Percentiles rank a stretch among this genome's conserved stretches.
Evolutionary conservation across 1,284 basidiomycete species (phyloP).

Genomic region (Sporisorium exsertum): DNA sequence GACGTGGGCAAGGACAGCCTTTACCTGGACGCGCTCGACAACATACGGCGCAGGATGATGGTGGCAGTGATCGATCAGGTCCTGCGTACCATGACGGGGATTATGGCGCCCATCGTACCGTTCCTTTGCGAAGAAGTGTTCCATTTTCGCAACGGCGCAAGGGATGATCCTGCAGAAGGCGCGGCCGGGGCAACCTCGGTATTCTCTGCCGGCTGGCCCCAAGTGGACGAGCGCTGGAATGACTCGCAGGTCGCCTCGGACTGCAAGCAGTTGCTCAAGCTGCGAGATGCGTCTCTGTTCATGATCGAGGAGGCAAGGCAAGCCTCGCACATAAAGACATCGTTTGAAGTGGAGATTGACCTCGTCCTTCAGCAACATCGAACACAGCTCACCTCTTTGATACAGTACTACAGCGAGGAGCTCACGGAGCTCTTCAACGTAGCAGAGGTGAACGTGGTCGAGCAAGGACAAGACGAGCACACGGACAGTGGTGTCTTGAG

Average conservation of each 20-base stretch:
- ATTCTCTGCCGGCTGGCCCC: constrained; percentile 59
- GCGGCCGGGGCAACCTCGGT: constrained; percentile 38
- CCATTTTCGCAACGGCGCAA: constrained; percentile 70
- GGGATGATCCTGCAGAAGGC: constrained; percentile 46
- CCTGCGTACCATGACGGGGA: constrained; percentile 77
- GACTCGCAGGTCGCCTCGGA: constrained; percentile 24
- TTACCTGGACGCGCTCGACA: constrained; percentile 78
- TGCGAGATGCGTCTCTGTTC: constrained; percentile 38
- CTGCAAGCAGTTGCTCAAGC: constrained; percentile 29
- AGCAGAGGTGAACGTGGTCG: constrained; percentile 44
- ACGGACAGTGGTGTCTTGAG: not conserved
- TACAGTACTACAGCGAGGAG: constrained; percentile 11
- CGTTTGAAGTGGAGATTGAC: constrained; percentile 56
- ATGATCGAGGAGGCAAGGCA: constrained; percentile 56
- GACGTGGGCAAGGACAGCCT: constrained; percentile 91
- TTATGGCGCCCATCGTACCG: constrained; percentile 88
- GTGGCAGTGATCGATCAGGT: constrained; percentile 82
- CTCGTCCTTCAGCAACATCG: constrained; percentile 13
- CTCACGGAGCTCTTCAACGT: constrained; percentile 57
- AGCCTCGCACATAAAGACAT: constrained; percentile 37
- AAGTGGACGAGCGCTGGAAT: constrained; percentile 33
- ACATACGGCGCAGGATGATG: constrained; percentile 76
- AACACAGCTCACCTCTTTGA: not conserved
- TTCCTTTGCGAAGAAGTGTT: constrained; percentile 92
- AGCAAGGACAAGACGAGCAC: not conserved